These are phyloP conservation scores for Cetradonia linearis DNA, from an alignment of 495 filamentous ascomycete genomes.

Conservation along the genomic window DNA sequence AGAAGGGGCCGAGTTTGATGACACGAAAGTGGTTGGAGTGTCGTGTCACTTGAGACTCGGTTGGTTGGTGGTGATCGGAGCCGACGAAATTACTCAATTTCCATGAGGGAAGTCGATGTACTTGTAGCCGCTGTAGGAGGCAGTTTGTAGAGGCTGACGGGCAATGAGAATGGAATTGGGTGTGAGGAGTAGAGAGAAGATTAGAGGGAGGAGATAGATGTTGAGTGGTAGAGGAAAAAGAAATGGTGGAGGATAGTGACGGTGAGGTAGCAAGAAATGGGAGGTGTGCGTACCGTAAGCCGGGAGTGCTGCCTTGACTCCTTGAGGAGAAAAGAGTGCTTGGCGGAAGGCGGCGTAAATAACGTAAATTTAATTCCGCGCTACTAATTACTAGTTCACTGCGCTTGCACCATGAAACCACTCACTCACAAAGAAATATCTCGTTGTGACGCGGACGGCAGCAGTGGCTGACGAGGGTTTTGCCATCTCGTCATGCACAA, in stretches of 20 bases:
- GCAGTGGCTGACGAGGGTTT: not conserved
- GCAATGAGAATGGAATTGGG: not conserved
- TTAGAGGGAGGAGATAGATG: not conserved
- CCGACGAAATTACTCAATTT: conserved; percentile 2
- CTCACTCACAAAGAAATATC: not conserved
- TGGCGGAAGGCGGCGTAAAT: not conserved
- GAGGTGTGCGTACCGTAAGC: not conserved
- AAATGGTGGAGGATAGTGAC: not conserved
- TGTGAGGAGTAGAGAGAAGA: not conserved
- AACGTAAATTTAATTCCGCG: not conserved
- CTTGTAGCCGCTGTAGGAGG: not conserved
- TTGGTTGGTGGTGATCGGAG: not conserved
- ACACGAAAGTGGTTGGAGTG: not conserved
- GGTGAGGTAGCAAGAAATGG: not conserved
- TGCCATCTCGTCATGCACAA: not conserved
- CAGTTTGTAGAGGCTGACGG: not conserved
- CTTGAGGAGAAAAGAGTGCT: not conserved
- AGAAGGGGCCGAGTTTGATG: not conserved
- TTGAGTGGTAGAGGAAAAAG: not conserved
- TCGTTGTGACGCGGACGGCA: not conserved
- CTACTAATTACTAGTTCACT: not conserved
- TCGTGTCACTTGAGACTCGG: not conserved
- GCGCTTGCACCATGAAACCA: not conserved
- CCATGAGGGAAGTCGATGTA: not conserved
- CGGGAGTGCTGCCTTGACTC: conserved; percentile 1